Base-by-base conservation (phyloP, 75 land plant species). In the Cunninghamia lanceolata region DNA sequence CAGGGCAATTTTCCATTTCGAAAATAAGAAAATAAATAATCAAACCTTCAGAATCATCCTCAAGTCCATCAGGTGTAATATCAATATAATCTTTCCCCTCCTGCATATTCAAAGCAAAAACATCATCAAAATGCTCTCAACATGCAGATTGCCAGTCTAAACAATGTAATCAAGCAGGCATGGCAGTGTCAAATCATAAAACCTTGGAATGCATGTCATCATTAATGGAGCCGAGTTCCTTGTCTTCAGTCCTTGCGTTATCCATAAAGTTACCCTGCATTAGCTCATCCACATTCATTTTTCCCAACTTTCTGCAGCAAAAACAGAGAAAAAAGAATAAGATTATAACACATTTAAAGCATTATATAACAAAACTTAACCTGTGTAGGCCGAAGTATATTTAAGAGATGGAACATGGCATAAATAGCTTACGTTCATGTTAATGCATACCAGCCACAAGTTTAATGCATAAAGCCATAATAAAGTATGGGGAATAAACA, bases 31-130 rank as follows among this genome's bases (percentile, higher is more conserved):
- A 80, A 21, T 38, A 42, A 45, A 80, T 10, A 19, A 42, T 80
- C 82, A 80, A n/a, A 83, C 84, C 84, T 83, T 83, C 54, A 35
- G 63, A 83, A 53, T 52, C 84, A 83, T 83, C 40, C 38, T 53
- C 63, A 83, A 83, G 66, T 83, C 84, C 84, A 52, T 53, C 84
- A 28, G 84, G 84, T 16, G 84, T 83, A 14, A 83, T 83, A 83
- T 83, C 84, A 47, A 83, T 21, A 34, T 83, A 83, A 34, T 83
- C 84, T 53, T 50, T 53, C 14, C 32, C 63, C 4, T 83, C 84
- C 84, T 83, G 84, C 32, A 34, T 16, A 35, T 28, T 34, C 75
- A 53, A 52, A 52, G 16, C 9, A 28, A 42, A 35, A 50, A 53
- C 16, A 17, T 16, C 8, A 53, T 83, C 38, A 50, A 0, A 50